Evolutionary conservation across 805 yeast genomes (phyloP).

Genomic region (Candida odintsovae): DNA sequence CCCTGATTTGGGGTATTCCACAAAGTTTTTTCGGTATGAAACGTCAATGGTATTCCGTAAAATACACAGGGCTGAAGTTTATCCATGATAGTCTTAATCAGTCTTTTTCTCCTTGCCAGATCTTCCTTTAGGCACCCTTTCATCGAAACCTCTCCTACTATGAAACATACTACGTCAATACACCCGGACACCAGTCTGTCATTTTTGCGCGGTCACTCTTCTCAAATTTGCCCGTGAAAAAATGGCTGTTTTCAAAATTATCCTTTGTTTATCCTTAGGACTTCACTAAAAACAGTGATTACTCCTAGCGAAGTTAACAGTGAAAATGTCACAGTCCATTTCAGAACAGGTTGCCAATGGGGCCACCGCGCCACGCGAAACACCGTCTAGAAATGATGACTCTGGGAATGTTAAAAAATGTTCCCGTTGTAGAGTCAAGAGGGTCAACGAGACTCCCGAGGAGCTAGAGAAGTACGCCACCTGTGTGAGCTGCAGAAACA

Average conservation of each 20-base stretch:
- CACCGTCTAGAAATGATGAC: background rate
- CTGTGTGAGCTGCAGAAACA: slow-evolving; percentile 33
- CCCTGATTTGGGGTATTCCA: no score
- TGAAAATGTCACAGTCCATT: background rate
- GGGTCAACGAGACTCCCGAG: slow-evolving; percentile 28
- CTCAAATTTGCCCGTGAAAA: slow-evolving; percentile 1
- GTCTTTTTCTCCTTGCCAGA: no score
- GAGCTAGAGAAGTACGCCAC: slow-evolving; percentile 36
- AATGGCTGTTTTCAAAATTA: slow-evolving; percentile 2
- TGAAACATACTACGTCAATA: no score
- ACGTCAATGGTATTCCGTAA: no score
- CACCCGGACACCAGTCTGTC: background rate
- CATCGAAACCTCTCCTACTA: no score
- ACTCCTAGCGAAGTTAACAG: no score
- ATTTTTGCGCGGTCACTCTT: background rate
- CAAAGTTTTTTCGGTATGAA: no score
- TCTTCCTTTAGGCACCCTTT: no score
- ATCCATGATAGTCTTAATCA: no score
- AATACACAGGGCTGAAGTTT: no score
- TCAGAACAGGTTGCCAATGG: background rate
- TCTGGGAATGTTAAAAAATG: slow-evolving; percentile 29
- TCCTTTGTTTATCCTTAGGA: background rate
- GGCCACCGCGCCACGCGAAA: background rate
- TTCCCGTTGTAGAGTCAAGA: slow-evolving; percentile 37
- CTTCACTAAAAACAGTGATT: background rate